Conservation (phyloP, 768 basidiomycete species). For the Cantharellus cinnabarinus region DNA sequence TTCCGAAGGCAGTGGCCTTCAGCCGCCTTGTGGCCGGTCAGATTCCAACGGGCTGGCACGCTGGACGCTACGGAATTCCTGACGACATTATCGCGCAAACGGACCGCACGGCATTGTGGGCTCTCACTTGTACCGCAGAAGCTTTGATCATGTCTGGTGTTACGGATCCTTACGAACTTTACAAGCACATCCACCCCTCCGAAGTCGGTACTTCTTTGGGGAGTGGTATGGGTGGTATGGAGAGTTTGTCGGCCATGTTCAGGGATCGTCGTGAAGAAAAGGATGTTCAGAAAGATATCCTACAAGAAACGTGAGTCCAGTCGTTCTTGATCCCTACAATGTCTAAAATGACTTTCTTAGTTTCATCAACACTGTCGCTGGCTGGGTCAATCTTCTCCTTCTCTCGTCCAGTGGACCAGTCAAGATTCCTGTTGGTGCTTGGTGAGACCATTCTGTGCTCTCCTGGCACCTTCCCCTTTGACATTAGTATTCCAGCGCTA, state of each 20-base stretch:
- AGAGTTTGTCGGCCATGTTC: constrained; percentile 89
- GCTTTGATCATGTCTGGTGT: constrained; percentile 93
- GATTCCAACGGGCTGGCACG: constrained; percentile 93
- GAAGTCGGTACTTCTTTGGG: constrained; percentile 89
- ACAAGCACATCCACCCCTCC: constrained; percentile 90
- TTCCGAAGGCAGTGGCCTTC: constrained; percentile 92
- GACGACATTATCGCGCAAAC: constrained; percentile 88
- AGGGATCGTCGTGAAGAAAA: constrained; percentile 96
- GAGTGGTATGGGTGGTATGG: constrained; percentile 94
- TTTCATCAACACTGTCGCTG: constrained; percentile 98
- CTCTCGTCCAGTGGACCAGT: constrained; percentile 94
- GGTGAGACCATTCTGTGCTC: constrained; percentile 28
- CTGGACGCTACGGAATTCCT: constrained; percentile 90
- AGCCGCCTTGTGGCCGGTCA: constrained; percentile 89
- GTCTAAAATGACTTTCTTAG: constrained; percentile 21
- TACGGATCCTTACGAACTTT: constrained; percentile 94
- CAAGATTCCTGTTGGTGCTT: constrained; percentile 98
- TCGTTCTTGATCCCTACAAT: neutral
- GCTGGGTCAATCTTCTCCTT: constrained; percentile 89
- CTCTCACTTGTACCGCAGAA: constrained; percentile 82
- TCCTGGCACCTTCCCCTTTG: neutral
- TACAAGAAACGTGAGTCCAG: constrained; percentile 83
- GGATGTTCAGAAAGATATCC: constrained; percentile 93
- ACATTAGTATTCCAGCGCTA: constrained; percentile 36
- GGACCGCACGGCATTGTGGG: constrained; percentile 87